These are phyloP conservation scores for Ustilago sp. DNA, from an alignment of 1,284 basidiomycete genomes.

Conservation along the genomic window DNA sequence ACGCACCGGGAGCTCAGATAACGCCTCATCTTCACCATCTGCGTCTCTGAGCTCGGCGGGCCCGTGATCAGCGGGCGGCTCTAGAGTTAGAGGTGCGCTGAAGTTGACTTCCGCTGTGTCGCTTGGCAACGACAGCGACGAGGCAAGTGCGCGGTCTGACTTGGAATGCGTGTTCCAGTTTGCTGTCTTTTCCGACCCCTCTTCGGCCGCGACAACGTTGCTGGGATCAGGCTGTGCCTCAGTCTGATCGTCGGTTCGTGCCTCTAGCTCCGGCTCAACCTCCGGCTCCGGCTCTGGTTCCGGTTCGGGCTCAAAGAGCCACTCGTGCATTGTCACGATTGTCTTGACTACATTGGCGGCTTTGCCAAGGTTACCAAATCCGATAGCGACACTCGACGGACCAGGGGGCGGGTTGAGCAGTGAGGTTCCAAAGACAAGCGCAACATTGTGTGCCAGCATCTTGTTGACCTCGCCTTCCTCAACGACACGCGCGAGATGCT, in stretches of 20 bases:
- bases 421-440: slow-evolving; percentile 68
- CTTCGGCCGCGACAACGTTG: background rate
- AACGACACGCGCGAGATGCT: slow-evolving; percentile 63
- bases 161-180: background rate
- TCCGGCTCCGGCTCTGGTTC: slow-evolving; percentile 46
- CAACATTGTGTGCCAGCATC: slow-evolving; percentile 68
- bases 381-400: slow-evolving; percentile 52
- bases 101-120: slow-evolving; percentile 1
- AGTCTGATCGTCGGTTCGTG: background rate
- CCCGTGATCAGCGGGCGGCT: background rate
- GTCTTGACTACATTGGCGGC: slow-evolving; percentile 69
- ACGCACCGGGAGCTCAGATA: slow-evolving; percentile 31
- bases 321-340: slow-evolving; percentile 65
- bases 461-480: slow-evolving; percentile 62
- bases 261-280: slow-evolving; percentile 8
- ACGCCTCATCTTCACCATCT: slow-evolving; percentile 17
- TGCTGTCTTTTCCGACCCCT: background rate
- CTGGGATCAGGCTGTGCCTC: background rate
- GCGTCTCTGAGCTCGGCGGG: background rate
- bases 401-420: slow-evolving; percentile 65
- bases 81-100: background rate
- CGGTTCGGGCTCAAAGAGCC: slow-evolving; percentile 65
- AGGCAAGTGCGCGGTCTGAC: background rate
- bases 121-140: slow-evolving; percentile 14
- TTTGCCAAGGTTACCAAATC: slow-evolving; percentile 64